phyloP scores from a whole-genome alignment of 2,329 filamentous ascomycete genomes.

The Grosmannia serpens region DNA sequence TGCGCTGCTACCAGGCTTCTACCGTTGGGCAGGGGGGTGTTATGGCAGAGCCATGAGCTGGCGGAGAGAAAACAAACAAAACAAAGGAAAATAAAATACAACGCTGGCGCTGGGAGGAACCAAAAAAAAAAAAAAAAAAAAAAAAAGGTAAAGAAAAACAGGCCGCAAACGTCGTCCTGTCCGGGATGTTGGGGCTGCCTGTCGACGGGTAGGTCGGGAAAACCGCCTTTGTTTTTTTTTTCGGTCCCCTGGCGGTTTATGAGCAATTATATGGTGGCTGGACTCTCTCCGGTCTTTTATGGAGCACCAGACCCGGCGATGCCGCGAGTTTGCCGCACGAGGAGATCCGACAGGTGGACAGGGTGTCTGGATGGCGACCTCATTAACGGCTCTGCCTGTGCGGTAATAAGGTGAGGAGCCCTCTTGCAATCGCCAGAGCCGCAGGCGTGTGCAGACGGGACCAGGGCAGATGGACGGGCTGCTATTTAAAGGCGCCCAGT shows the following conservation, averaged over 20 bases:
- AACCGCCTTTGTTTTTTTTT: background rate
- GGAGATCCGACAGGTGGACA: background rate
- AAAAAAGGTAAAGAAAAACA: background rate
- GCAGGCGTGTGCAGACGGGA: background rate
- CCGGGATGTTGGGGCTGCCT: background rate
- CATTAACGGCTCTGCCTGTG: background rate
- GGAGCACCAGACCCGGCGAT: background rate
- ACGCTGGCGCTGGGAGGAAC: background rate
- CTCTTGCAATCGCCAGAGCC: background rate
- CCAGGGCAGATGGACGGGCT: background rate
- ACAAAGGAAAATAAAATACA: background rate
- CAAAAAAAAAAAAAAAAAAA: background rate
- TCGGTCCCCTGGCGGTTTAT: background rate
- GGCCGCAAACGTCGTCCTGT: background rate
- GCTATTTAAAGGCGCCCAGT: background rate
- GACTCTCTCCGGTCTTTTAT: background rate
- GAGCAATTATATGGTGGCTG: background rate
- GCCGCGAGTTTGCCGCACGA: background rate
- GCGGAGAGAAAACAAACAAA: background rate
- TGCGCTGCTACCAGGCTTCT: background rate
- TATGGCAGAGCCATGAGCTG: background rate
- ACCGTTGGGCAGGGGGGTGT: background rate
- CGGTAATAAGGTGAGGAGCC: background rate
- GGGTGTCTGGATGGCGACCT: background rate
- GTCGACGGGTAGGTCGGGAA: background rate